Conservation (phyloP, 192 early-diverging fungal genomes). For the Coemansia brasiliensis region DNA sequence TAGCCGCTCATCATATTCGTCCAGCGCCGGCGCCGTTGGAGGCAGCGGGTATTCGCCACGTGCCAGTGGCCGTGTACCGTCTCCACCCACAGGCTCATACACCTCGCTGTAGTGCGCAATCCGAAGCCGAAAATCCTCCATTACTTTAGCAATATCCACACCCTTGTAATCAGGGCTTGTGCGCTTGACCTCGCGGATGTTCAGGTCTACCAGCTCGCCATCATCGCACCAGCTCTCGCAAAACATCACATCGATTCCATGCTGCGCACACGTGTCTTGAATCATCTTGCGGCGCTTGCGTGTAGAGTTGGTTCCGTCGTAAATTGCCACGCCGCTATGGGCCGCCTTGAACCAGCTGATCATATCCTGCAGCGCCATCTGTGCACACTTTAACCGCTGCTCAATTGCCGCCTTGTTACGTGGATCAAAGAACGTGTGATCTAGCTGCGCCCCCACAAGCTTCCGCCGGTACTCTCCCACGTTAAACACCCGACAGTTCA, state of each 20-base stretch:
- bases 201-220: constrained; percentile 79
- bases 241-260: constrained; percentile 91
- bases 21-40: constrained; percentile 39
- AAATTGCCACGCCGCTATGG: constrained; percentile 85
- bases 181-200: constrained; percentile 95
- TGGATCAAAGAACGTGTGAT: constrained; percentile 92
- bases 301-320: constrained; percentile 99
- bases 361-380: constrained; percentile 88
- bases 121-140: constrained; percentile 85
- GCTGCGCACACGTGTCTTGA: constrained; percentile 64
- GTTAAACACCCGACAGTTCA: constrained; percentile 92
- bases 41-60: constrained; percentile 53
- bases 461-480: constrained; percentile 98
- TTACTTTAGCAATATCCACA: constrained; percentile 81
- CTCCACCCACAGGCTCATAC: constrained; percentile 82
- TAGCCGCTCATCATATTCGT: constrained; percentile 61
- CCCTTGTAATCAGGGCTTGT: constrained; percentile 91
- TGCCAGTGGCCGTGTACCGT: constrained; percentile 50
- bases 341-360: constrained; percentile 85
- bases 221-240: constrained; percentile 95
- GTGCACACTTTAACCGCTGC: constrained; percentile 78
- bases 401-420: constrained; percentile 67
- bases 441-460: constrained; percentile 75
- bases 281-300: constrained; percentile 73
- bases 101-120: constrained; percentile 90